Conservation (phyloP, 2,329 filamentous ascomycete genomes). For the Zymoseptoria crescenta region DNA sequence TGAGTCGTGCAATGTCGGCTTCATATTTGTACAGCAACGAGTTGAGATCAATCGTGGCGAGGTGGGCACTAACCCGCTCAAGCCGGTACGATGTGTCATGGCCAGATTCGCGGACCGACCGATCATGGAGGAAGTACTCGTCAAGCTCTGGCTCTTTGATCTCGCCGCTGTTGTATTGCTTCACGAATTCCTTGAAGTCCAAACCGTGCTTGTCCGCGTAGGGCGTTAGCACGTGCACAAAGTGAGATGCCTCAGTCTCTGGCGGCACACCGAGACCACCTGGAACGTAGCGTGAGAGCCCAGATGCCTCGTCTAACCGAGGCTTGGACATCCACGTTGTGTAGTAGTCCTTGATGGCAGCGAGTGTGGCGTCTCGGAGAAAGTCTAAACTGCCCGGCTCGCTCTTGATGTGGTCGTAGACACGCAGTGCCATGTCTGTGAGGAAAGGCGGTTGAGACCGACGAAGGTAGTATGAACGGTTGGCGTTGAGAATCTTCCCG, state of each 20-base stretch:
- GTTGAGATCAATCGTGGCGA: constrained; percentile 92
- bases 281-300: constrained; percentile 76
- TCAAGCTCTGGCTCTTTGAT: constrained; percentile 83
- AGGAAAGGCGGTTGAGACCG: constrained; percentile 94
- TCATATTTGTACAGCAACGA: constrained; percentile 96
- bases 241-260: constrained; percentile 83
- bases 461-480: constrained; percentile 87
- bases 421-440: constrained; percentile 91
- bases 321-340: constrained; percentile 71
- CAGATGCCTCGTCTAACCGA: constrained; percentile 67
- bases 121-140: constrained; percentile 91
- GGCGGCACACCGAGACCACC: constrained; percentile 80
- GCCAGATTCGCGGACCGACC: constrained; percentile 89
- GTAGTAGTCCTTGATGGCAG: constrained; percentile 95
- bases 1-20: constrained; percentile 79
- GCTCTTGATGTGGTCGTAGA: constrained; percentile 88
- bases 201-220: constrained; percentile 79
- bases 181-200: constrained; percentile 74
- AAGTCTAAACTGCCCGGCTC: constrained; percentile 76
- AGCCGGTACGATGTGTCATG: constrained; percentile 95
- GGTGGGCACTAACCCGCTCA: constrained; percentile 75
- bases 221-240: constrained; percentile 71
- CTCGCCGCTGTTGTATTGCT: constrained; percentile 72
- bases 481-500: constrained; percentile 96
- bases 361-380: constrained; percentile 68